phyloP scores from a whole-genome alignment of 371 early-diverging fungal genomes.

The Mortierella sp. region DNA sequence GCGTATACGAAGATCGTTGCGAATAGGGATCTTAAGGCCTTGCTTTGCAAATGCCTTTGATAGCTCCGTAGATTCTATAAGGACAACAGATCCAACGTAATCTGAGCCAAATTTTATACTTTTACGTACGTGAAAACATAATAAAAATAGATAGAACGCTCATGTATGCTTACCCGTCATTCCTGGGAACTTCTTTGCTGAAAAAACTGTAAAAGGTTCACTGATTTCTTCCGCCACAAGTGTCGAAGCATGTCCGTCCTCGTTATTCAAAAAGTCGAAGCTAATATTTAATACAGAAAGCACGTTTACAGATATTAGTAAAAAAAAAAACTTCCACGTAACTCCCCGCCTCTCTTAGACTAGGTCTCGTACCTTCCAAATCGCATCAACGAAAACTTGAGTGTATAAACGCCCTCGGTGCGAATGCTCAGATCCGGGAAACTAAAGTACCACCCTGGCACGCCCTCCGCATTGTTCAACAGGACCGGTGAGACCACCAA shows the following conservation, averaged over 20 bases:
- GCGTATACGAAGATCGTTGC: constrained; percentile 73
- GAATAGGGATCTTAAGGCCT: constrained; percentile 92
- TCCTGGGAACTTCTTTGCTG: constrained; percentile 91
- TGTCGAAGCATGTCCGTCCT: constrained; percentile 64
- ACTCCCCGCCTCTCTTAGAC: constrained; percentile 45
- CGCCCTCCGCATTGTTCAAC: constrained; percentile 76
- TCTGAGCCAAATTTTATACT: background rate
- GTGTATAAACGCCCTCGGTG: constrained; percentile 86
- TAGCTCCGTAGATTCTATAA: constrained; percentile 86
- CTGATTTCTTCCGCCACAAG: constrained; percentile 72
- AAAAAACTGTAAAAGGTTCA: constrained; percentile 80
- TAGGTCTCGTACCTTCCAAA: constrained; percentile 65
- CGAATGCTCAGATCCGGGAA: constrained; percentile 92
- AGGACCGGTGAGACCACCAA: constrained; percentile 84
- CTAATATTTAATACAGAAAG: constrained; percentile 8
- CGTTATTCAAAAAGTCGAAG: constrained; percentile 55
- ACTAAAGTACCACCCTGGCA: constrained; percentile 89
- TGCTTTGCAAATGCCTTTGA: constrained; percentile 92
- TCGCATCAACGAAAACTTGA: constrained; percentile 81
- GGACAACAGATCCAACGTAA: background rate
- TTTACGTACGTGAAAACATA: no score
- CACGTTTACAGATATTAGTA: constrained; percentile 32
- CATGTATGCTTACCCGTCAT: constrained; percentile 86
- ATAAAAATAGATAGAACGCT: no score
- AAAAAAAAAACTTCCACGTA: background rate